These are phyloP conservation scores for Neofusicoccum sp. DNA, from an alignment of 2,329 filamentous ascomycete species.

Conservation along the genomic window DNA sequence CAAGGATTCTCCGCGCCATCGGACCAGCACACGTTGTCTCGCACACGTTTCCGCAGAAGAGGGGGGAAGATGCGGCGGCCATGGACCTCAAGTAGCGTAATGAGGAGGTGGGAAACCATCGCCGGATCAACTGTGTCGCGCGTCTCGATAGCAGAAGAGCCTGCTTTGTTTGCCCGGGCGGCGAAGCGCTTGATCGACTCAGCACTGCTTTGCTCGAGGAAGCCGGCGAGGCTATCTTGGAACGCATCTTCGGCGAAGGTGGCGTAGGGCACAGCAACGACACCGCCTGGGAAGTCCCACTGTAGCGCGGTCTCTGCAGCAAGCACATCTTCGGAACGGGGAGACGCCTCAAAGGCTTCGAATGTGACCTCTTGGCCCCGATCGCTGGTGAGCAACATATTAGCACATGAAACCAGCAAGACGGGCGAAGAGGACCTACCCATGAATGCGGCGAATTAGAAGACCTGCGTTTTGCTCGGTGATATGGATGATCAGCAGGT, in stretches of 20 bases:
- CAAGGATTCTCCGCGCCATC: constrained; percentile 56
- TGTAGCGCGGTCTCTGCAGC: constrained; percentile 54
- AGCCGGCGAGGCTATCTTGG: constrained; percentile 50
- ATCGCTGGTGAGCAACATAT: background rate
- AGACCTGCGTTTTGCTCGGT: constrained; percentile 54
- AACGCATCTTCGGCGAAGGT: constrained; percentile 49
- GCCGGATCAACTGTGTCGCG: constrained; percentile 62
- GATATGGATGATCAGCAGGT: constrained; percentile 49
- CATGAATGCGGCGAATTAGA: constrained; percentile 40
- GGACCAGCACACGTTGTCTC: constrained; percentile 63
- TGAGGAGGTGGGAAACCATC: constrained; percentile 62
- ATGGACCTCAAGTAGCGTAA: constrained; percentile 60
- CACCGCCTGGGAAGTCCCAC: constrained; percentile 63
- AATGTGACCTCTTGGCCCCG: constrained; percentile 45
- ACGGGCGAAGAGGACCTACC: constrained; percentile 32
- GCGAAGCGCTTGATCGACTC: constrained; percentile 59
- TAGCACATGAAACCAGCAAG: constrained; percentile 24
- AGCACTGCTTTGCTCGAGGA: constrained; percentile 59
- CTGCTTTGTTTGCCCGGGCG: constrained; percentile 56
- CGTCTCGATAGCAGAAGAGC: constrained; percentile 51
- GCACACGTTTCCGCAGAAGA: constrained; percentile 58
- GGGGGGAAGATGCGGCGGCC: constrained; percentile 45
- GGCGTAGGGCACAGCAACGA: constrained; percentile 49
- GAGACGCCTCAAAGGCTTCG: constrained; percentile 64
- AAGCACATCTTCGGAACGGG: constrained; percentile 56